Evolutionary conservation across 2,329 filamentous ascomycete genomes (phyloP).

Genomic region (Diaporthe sp.): DNA sequence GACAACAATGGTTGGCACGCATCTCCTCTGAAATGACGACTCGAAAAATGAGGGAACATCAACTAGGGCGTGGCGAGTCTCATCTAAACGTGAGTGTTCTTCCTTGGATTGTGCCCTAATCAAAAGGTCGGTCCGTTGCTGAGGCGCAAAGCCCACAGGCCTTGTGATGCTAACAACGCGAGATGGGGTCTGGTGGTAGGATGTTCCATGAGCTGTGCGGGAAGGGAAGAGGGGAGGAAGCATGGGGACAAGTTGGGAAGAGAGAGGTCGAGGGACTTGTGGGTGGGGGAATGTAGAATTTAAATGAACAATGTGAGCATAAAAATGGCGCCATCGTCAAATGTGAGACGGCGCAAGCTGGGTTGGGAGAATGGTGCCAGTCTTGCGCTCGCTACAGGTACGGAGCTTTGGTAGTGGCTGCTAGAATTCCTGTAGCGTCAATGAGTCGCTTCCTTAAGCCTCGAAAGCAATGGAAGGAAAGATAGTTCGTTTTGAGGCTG

Average conservation of each 20-base stretch:
- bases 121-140: not conserved
- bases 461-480: not conserved
- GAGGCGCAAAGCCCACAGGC: too few relatives aligned
- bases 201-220: not conserved
- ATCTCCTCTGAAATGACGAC: not conserved
- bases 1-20: not conserved
- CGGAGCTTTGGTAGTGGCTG: not conserved
- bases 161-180: not conserved
- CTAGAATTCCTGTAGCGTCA: not conserved
- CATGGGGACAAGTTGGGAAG: not conserved
- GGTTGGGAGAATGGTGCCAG: not conserved
- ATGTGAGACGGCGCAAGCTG: not conserved
- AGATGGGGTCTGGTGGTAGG: not conserved
- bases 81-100: not conserved
- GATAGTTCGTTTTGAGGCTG: not conserved
- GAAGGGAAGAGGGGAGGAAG: not conserved
- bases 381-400: not conserved
- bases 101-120: not conserved
- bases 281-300: not conserved
- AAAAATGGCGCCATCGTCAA: not conserved
- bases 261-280: not conserved
- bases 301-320: not conserved
- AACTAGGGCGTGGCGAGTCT: not conserved
- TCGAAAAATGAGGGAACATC: not conserved
- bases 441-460: not conserved